phyloP scores from a whole-genome alignment of 148 eudicot species.

The Rhododendron kiyosumense region DNA sequence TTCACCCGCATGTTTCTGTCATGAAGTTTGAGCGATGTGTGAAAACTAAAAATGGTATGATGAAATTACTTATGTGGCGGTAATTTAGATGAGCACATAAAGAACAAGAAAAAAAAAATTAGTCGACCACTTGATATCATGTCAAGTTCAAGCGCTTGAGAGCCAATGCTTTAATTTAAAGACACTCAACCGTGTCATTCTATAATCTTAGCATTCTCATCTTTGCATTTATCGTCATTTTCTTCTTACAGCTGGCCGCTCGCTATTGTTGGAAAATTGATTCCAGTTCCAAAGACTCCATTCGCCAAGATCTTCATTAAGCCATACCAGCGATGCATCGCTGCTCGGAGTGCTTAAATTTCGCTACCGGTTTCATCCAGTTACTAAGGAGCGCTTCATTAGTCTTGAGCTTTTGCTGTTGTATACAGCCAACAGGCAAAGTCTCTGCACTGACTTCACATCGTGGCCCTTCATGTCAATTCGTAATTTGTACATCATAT shows the following conservation, averaged over 20 bases:
- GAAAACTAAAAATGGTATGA: neutral
- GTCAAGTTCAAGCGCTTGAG: neutral
- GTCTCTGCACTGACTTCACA: neutral
- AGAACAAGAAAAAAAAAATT: neutral
- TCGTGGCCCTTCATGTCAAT: neutral
- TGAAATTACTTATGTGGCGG: neutral
- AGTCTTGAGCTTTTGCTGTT: neutral
- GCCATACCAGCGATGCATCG: constrained; percentile 49
- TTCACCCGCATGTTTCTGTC: neutral
- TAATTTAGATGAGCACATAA: neutral
- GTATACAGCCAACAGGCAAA: neutral
- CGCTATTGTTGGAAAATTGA: constrained; percentile 61
- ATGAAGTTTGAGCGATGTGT: neutral
- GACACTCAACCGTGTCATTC: neutral
- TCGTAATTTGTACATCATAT: neutral
- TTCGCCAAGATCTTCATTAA: constrained; percentile 51
- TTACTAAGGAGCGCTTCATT: neutral
- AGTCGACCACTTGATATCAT: neutral
- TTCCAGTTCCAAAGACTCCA: constrained; percentile 87
- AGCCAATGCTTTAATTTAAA: neutral
- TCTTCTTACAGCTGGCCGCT: constrained; percentile 74
- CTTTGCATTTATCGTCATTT: neutral
- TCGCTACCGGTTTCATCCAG: neutral
- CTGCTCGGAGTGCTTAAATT: constrained; percentile 28
- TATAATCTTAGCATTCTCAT: neutral